phyloP scores from a whole-genome alignment of 768 basidiomycete genomes.

The Boletus rex-veris region DNA sequence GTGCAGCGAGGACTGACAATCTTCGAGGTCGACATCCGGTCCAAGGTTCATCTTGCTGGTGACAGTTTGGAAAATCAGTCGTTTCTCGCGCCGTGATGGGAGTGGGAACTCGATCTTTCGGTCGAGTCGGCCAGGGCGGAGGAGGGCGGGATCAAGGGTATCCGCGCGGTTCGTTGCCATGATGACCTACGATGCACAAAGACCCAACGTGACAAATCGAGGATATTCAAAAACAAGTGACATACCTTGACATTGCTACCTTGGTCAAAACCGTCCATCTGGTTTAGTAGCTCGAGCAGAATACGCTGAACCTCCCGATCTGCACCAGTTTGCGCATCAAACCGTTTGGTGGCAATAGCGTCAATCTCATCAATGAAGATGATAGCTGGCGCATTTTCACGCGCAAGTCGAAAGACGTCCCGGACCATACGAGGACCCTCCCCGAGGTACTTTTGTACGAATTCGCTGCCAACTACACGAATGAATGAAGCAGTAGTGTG shows the following conservation, averaged over 20 bases:
- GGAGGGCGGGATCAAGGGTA: conserved; percentile 94
- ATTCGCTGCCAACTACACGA: conserved; percentile 96
- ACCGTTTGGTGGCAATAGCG: conserved; percentile 98
- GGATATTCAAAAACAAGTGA: neutral
- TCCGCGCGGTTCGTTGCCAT: conserved; percentile 99
- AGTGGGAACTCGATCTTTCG: conserved; percentile 98
- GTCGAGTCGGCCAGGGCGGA: conserved; percentile 96
- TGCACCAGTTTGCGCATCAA: conserved; percentile 98
- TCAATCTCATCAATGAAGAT: conserved; percentile 99
- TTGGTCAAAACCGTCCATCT: conserved; percentile 99
- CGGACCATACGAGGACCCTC: conserved; percentile 99
- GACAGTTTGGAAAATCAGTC: conserved; percentile 96
- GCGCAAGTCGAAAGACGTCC: conserved; percentile 95
- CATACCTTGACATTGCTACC: conserved; percentile 94
- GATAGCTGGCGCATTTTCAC: conserved; percentile 96
- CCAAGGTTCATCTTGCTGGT: conserved; percentile 97
- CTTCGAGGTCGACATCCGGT: conserved; percentile 96
- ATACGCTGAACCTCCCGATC: conserved; percentile 99
- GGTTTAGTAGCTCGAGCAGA: conserved; percentile 91
- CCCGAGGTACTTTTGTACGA: conserved; percentile 98
- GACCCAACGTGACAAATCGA: neutral
- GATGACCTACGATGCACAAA: conserved; percentile 65
- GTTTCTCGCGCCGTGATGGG: conserved; percentile 91
- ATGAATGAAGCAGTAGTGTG: conserved; percentile 98
- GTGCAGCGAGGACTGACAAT: conserved; percentile 61